Evolutionary conservation across 1,284 basidiomycete species (phyloP).

Genomic region (Rhodotorula sp.): DNA sequence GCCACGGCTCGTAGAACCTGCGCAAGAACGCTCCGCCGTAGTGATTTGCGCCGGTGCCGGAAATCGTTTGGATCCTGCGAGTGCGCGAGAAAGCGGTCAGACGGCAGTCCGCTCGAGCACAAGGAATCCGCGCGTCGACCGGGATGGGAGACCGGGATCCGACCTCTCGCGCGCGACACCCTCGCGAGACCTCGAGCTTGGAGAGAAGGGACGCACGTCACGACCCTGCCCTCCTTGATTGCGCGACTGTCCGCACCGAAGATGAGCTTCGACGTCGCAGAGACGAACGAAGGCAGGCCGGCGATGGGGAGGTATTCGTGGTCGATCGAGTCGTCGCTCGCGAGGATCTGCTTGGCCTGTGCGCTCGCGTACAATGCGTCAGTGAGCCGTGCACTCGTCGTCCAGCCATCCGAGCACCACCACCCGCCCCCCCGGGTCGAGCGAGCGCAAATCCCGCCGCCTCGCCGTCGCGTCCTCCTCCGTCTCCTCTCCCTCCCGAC

Average conservation of each 20-base stretch:
- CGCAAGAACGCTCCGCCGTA: slow-evolving; percentile 84
- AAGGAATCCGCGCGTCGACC: too few relatives aligned
- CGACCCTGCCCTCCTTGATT: slow-evolving; percentile 66
- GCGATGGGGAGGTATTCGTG: slow-evolving; percentile 94
- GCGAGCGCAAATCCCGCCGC: too few relatives aligned
- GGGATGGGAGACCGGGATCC: too few relatives aligned
- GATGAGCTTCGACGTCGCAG: slow-evolving; percentile 75
- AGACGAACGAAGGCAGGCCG: slow-evolving; percentile 76
- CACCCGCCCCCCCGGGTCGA: too few relatives aligned
- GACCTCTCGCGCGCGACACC: too few relatives aligned
- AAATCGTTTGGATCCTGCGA: slow-evolving; percentile 80
- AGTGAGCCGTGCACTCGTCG: background rate
- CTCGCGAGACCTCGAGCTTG: background rate
- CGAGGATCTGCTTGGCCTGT: slow-evolving; percentile 70
- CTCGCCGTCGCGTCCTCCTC: background rate
- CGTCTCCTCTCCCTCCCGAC: background rate
- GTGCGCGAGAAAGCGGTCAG: slow-evolving; percentile 38
- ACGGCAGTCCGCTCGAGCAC: too few relatives aligned
- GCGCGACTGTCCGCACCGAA: slow-evolving; percentile 71
- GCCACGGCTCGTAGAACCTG: slow-evolving; percentile 71
- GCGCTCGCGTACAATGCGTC: background rate
- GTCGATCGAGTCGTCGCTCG: slow-evolving; percentile 66
- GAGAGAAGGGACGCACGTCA: slow-evolving; percentile 45
- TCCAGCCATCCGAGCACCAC: too few relatives aligned
- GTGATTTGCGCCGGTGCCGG: slow-evolving; percentile 93